A percentile compares a stretch with the other conserved stretches of the same genome.
These are phyloP conservation scores for Fusarium brevicatenulatum DNA, from an alignment of 2,329 filamentous ascomycete genomes.

Conservation along the genomic window DNA sequence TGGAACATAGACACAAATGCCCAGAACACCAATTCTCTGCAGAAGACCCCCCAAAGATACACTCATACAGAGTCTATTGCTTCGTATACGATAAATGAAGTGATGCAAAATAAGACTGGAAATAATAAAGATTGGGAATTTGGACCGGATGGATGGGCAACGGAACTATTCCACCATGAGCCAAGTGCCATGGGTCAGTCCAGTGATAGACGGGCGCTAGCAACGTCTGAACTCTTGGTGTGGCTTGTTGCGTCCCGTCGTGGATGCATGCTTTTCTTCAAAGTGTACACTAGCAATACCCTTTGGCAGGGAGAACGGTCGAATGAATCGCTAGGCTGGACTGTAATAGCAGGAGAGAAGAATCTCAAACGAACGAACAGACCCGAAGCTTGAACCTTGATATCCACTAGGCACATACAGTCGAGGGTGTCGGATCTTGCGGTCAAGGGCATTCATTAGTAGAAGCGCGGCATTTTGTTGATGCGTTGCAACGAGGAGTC, in stretches of 20 bases:
- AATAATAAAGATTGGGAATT: constrained; percentile 21
- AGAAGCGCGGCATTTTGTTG: constrained; percentile 28
- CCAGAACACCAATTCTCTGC: neutral
- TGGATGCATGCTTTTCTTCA: constrained; percentile 24
- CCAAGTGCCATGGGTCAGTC: neutral
- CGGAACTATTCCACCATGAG: constrained; percentile 14
- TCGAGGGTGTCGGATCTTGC: constrained; percentile 8
- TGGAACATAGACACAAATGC: neutral
- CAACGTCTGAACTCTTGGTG: constrained; percentile 35
- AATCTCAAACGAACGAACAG: neutral
- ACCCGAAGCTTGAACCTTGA: neutral
- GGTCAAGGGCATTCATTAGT: constrained; percentile 10
- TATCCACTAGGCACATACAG: neutral
- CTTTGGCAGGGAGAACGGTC: constrained; percentile 6
- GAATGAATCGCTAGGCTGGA: constrained; percentile 25
- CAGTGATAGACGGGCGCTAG: constrained; percentile 35
- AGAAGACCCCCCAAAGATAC: neutral
- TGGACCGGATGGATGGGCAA: constrained; percentile 13
- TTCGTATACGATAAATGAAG: neutral
- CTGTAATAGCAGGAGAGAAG: neutral
- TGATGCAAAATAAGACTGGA: neutral
- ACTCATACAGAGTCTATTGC: neutral
- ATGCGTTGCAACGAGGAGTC: constrained; percentile 17
- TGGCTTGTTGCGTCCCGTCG: constrained; percentile 17
- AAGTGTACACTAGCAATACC: constrained; percentile 8